Base-by-base conservation (phyloP, 306 rosid genomes). In the Dalbergia oliveri region DNA sequence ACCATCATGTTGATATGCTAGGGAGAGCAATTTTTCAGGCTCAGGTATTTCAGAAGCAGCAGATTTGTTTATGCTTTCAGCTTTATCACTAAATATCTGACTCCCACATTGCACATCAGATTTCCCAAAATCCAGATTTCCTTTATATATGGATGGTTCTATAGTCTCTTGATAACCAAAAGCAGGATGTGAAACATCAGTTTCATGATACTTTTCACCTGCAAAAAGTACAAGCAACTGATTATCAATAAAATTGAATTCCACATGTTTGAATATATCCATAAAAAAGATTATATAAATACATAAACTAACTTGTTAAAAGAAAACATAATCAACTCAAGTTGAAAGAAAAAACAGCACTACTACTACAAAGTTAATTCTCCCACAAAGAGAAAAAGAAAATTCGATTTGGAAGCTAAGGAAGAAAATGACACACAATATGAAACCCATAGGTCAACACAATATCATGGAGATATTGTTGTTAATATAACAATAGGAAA, bases 21-120 rank as follows among this genome's bases (percentile, higher is more conserved):
- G 63, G 47, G 91, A 89, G 58, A 91, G 97, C 86, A 93, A 65
- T 77, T 85, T 90, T 89, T 96, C 99, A 79, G 97, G 97, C 78
- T 89, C 92, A 37, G 89, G 93, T 67, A 89, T 79, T 39, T 89
- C 88, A 37, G 87, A 86, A 72, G 86, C 85, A 41, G 87, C 84
- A 80, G 88, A 90, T 71, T 84, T 88, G 56, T 73, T 85, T 53
- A 81, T 69, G 77, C 77, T 68, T 68, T 63, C 89, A 5, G 53
- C 66, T 73, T 60, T 73, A 51, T 84, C 86, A 56, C 83, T 66
- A 58, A 79, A 71, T 60, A 79, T 84, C 43, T 77, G 85, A 63
- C 79, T 84, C 81, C 73, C 87, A 74, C 69, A 39, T 61, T 76
- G 92, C 77, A 69, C 72, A 76, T 82, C 81, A 47, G 84, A 73